Evolutionary conservation across 129 eudicot species (phyloP).

Genomic region (Saussurea involucrata): DNA sequence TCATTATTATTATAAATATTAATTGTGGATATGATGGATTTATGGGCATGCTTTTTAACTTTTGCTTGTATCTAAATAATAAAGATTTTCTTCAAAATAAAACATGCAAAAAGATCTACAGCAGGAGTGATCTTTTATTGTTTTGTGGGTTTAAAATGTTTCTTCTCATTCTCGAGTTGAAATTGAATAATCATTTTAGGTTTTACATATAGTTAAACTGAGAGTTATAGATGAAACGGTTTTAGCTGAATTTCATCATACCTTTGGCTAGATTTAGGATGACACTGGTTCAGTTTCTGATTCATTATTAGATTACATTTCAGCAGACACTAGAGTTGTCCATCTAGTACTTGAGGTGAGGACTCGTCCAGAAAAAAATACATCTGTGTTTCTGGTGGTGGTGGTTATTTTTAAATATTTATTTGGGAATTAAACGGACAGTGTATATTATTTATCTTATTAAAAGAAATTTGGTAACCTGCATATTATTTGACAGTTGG

Average conservation of each 20-base stretch:
- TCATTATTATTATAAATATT: no score
- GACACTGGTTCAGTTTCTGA: neutral
- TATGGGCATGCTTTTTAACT: no score
- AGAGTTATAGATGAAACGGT: neutral
- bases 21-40: no score
- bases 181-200: neutral
- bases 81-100: neutral
- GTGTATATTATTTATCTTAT: neutral
- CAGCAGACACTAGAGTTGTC: neutral
- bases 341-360: neutral
- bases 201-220: neutral
- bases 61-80: neutral
- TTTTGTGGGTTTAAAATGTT: neutral
- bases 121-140: neutral
- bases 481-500: neutral
- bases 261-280: neutral
- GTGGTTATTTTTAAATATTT: neutral
- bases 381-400: neutral
- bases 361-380: neutral
- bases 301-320: neutral
- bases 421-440: neutral
- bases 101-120: neutral
- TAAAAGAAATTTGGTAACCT: neutral
- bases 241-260: neutral
- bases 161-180: neutral